phyloP scores from a whole-genome alignment of 108 stramenopile genomes.

The Skeletonema grethae region DNA sequence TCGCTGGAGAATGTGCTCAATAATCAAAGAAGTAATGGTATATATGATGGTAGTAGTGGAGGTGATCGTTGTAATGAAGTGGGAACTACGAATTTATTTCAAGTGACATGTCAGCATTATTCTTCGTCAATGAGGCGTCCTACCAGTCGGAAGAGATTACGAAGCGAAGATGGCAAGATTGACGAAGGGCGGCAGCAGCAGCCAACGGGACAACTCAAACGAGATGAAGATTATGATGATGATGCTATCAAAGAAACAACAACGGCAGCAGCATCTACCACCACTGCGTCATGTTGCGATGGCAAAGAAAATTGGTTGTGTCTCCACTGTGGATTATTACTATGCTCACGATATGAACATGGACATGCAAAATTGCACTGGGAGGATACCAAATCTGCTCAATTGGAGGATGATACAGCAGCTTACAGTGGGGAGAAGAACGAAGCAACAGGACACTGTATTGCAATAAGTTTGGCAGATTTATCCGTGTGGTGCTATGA shows the following conservation, averaged over 20 bases:
- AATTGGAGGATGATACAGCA: conserved; percentile 1
- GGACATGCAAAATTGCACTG: conserved; percentile 73
- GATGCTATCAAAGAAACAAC: conserved; percentile 7
- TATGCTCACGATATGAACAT: conserved; percentile 78
- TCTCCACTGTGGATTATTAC: conserved; percentile 55
- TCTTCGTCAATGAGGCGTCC: not conserved
- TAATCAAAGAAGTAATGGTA: not conserved
- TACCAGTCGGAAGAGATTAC: conserved; percentile 24
- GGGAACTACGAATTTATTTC: not conserved
- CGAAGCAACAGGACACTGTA: conserved; percentile 51
- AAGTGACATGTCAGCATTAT: conserved; percentile 31
- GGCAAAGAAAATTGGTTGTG: conserved; percentile 85
- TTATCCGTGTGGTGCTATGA: conserved; percentile 83
- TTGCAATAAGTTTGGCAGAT: conserved; percentile 71
- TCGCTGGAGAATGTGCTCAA: not conserved
- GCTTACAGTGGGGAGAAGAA: not conserved
- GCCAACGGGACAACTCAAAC: conserved; percentile 24
- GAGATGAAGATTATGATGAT: conserved; percentile 15
- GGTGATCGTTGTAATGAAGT: not conserved
- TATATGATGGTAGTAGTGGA: not conserved
- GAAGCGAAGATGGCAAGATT: conserved; percentile 7
- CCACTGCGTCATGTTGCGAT: not conserved
- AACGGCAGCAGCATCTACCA: conserved; percentile 9
- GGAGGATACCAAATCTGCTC: conserved; percentile 50
- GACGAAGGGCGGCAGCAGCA: no score